Evolutionary conservation across 2,329 filamentous ascomycete genomes (phyloP).

Genomic region (Penicillium sp.): DNA sequence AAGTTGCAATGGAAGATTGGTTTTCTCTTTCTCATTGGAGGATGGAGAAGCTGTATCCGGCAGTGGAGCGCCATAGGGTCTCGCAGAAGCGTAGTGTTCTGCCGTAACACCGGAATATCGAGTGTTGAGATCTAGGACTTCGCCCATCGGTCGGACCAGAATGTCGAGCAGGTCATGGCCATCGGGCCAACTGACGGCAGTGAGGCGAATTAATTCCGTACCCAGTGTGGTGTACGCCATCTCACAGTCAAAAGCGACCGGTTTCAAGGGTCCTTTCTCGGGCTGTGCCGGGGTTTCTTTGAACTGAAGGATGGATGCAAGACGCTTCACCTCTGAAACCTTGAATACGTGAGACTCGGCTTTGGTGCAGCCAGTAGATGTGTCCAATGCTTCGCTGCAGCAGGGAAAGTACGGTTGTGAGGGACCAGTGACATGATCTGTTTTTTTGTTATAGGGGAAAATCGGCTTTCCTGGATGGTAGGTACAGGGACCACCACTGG

Average conservation of each 20-base stretch:
- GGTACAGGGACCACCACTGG: constrained; percentile 73
- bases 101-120: constrained; percentile 83
- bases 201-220: constrained; percentile 83
- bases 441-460: constrained; percentile 52
- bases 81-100: constrained; percentile 68
- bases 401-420: constrained; percentile 67
- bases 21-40: constrained; percentile 20
- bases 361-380: constrained; percentile 69
- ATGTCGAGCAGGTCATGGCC: constrained; percentile 75
- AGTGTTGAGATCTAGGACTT: constrained; percentile 85
- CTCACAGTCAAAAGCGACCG: constrained; percentile 88
- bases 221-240: constrained; percentile 94
- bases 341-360: constrained; percentile 82
- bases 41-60: constrained; percentile 23
- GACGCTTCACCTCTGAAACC: constrained; percentile 66
- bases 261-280: constrained; percentile 32
- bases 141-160: constrained; percentile 76
- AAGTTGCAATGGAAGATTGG: constrained; percentile 58
- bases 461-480: constrained; percentile 75
- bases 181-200: constrained; percentile 80
- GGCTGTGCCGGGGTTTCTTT: constrained; percentile 61
- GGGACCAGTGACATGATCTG: constrained; percentile 55
- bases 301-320: constrained; percentile 78
- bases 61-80: constrained; percentile 48
- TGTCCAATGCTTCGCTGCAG: constrained; percentile 71